A percentile compares a stretch with the other conserved stretches of the same genome.
Conservation (phyloP, 176 grass and related monocot genomes). For the Musa acuminata region DNA sequence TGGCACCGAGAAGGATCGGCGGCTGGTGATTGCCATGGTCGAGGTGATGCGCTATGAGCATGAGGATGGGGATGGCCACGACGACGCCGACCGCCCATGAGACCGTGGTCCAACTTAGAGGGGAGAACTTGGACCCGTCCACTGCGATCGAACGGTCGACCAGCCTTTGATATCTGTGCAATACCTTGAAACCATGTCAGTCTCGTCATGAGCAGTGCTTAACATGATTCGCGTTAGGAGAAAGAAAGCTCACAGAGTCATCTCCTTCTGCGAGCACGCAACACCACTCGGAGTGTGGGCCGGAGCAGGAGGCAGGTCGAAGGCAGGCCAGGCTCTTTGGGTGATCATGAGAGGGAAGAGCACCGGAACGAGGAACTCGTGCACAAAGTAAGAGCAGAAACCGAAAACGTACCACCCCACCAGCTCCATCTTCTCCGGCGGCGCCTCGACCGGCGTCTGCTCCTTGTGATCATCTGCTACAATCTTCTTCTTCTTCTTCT, state of each 20-base stretch:
- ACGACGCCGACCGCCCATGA: slow-evolving; percentile 79
- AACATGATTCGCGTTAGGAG: neutral
- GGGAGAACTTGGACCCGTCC: slow-evolving; percentile 39
- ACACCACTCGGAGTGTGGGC: slow-evolving; percentile 39
- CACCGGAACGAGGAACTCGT: slow-evolving; percentile 63
- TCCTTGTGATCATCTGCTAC: neutral
- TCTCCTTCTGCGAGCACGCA: slow-evolving; percentile 54
- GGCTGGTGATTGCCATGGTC: slow-evolving; percentile 76
- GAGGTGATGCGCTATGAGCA: slow-evolving; percentile 57
- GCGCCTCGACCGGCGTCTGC: slow-evolving; percentile 27
- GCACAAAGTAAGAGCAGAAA: slow-evolving; percentile 90
- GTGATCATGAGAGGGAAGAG: slow-evolving; percentile 80
- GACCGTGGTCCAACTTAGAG: slow-evolving; percentile 62
- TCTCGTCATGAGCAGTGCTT: neutral
- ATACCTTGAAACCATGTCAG: slow-evolving; percentile 3
- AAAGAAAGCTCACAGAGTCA: slow-evolving; percentile 56
- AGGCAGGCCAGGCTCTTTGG: slow-evolving; percentile 50
- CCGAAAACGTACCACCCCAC: slow-evolving; percentile 70
- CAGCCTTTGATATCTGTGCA: slow-evolving; percentile 68
- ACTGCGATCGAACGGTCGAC: slow-evolving; percentile 50
- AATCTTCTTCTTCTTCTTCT: too few species aligned
- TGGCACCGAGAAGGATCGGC: slow-evolving; percentile 53
- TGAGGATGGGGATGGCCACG: slow-evolving; percentile 43
- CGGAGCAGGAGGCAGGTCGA: slow-evolving; percentile 38
- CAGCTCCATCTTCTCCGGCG: slow-evolving; percentile 52